Conservation (phyloP, 2,329 filamentous ascomycete species). For the Fusarium sp. region DNA sequence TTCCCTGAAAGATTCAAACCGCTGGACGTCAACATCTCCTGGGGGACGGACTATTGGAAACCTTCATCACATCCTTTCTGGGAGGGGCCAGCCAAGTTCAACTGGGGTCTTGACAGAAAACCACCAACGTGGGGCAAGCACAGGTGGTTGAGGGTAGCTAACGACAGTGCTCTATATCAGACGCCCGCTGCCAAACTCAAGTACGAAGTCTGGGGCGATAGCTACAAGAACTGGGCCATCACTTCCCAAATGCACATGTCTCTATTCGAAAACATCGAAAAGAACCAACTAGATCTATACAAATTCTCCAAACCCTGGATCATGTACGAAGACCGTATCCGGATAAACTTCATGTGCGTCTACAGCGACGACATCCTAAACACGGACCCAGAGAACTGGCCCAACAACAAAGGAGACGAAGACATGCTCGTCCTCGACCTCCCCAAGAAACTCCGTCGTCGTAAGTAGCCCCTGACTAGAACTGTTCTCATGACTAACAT, state of each 20-base stretch:
- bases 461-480: constrained; percentile 6
- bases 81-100: constrained; percentile 18
- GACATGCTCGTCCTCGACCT: constrained; percentile 31
- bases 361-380: constrained; percentile 33
- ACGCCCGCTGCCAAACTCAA: constrained; percentile 26
- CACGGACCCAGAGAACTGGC: constrained; percentile 17
- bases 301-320: constrained; percentile 31
- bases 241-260: constrained; percentile 38
- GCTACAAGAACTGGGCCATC: constrained; percentile 34
- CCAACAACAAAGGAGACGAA: background rate
- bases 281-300: constrained; percentile 29
- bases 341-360: constrained; percentile 39
- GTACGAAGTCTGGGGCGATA: constrained; percentile 30
- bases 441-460: constrained; percentile 23
- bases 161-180: constrained; percentile 19
- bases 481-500: background rate
- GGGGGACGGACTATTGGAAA: constrained; percentile 26
- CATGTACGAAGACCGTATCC: constrained; percentile 32
- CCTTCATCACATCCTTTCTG: constrained; percentile 26
- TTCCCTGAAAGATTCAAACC: constrained; percentile 21
- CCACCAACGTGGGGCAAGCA: constrained; percentile 2
- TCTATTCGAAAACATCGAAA: constrained; percentile 36
- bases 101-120: constrained; percentile 10
- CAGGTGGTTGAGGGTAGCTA: constrained; percentile 28
- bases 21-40: background rate